Evolutionary conservation across 192 early-diverging fungal genomes (phyloP), one percentile per base, ranked within the genome.

Genomic region (Coemansia sp.): DNA sequence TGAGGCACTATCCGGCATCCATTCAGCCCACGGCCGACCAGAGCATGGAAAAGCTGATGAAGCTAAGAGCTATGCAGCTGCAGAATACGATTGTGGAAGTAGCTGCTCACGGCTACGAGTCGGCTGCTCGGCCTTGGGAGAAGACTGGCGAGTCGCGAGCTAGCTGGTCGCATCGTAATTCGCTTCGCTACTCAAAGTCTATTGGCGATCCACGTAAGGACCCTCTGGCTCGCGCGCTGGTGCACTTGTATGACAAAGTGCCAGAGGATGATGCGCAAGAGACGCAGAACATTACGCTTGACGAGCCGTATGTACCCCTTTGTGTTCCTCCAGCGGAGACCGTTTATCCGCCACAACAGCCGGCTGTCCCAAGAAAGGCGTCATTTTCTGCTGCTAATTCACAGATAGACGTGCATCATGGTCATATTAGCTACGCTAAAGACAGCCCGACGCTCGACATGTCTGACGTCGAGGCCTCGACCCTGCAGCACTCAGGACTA

Each of bases 31-130:
- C 76, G 0, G 64, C 76, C 9, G 76, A 73, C 70, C 70, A 84
- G 66, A 78, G 73, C 73, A 54, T 73, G 36, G 80, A 82, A 24
- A 78, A 71, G 67, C 73, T 84, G 46, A 55, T 70, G 59, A 64
- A 61, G 43, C 52, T 76, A 38, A 70, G 81, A 7, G 68, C 76
- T 5, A 61, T 47, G 20, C 81, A 84, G 61, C 36, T 84, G 63
- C 73, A 76, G 15, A 74, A 78, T 63, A 84, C 81, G 12, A 72
- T 84, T 57, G 76, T 84, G 16, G 81, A 84, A 61, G 81, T 84
- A 2, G 81, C 81, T 12, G 81, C 81, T 0, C 81, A 84, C 54
- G 71, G 71, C 67, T 84, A 84, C 65, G 81, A 78, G 68, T 31
- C 73, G 10, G 70, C 81, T 9, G 76, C 81, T 11, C 70, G 73